A percentile compares a stretch with the other conserved stretches of the same genome.
Evolutionary conservation across 805 yeast genomes (phyloP).

Genomic region (Sungouiozyma ichnusensis): DNA sequence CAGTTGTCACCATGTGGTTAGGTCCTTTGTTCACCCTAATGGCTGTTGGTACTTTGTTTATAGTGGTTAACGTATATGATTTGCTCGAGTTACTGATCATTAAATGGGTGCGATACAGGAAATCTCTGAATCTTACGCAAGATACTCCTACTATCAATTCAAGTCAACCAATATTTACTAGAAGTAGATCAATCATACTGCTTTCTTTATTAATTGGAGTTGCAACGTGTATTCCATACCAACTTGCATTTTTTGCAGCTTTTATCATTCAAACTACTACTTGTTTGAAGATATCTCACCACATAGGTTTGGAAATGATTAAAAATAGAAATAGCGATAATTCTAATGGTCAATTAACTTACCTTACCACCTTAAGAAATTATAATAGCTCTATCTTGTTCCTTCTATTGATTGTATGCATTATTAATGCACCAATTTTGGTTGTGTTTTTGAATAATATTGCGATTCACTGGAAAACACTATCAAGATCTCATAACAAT

Average conservation of each 20-base stretch:
- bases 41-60: conserved; percentile 14
- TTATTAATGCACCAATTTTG: conserved; percentile 67
- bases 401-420: conserved; percentile 67
- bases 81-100: conserved; percentile 1
- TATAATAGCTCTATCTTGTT: conserved; percentile 54
- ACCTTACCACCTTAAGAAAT: conserved; percentile 33
- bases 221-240: conserved; percentile 65
- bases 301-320: background rate
- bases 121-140: background rate
- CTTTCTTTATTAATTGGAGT: conserved; percentile 36
- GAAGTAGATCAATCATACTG: background rate
- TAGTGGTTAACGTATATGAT: conserved; percentile 1
- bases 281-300: conserved; percentile 31
- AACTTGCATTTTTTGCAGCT: conserved; percentile 59
- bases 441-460: conserved; percentile 77
- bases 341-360: conserved; percentile 6
- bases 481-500: conserved; percentile 81
- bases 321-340: conserved; percentile 2
- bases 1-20: conserved; percentile 41
- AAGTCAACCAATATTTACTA: background rate
- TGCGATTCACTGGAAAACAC: conserved; percentile 67
- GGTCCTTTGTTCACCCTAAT: conserved; percentile 43
- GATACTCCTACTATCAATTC: background rate
- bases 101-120: background rate
- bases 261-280: conserved; percentile 48